Evolutionary conservation across 2,329 filamentous ascomycete genomes (phyloP).

Genomic region (Colletotrichum coccodes): DNA sequence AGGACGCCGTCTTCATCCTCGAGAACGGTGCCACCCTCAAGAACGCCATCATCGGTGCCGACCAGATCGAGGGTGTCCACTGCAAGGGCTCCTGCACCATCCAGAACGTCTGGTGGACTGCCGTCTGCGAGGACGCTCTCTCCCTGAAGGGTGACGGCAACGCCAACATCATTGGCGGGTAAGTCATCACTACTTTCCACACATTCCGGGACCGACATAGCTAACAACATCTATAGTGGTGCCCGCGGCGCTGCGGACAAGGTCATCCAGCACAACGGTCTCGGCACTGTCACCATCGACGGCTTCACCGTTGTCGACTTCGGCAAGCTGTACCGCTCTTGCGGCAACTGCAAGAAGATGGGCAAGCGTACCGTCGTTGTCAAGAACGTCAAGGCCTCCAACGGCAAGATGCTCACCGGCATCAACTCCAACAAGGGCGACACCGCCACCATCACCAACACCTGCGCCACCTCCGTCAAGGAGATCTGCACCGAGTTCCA

Average conservation of each 20-base stretch:
- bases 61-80: slow-evolving; percentile 58
- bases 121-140: slow-evolving; percentile 51
- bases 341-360: slow-evolving; percentile 35
- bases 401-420: slow-evolving; percentile 34
- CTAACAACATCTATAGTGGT: slow-evolving; percentile 16
- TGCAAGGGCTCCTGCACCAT: slow-evolving; percentile 54
- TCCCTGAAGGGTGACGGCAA: slow-evolving; percentile 32
- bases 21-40: slow-evolving; percentile 52
- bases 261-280: slow-evolving; percentile 34
- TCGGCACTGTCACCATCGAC: slow-evolving; percentile 34
- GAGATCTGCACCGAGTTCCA: slow-evolving; percentile 34
- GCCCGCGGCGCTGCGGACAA: slow-evolving; percentile 31
- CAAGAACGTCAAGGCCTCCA: slow-evolving; percentile 35
- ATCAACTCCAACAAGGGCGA: slow-evolving; percentile 36
- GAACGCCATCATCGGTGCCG: slow-evolving; percentile 57
- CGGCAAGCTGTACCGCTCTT: slow-evolving; percentile 35
- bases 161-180: slow-evolving; percentile 30
- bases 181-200: not conserved
- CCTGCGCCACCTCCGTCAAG: slow-evolving; percentile 34
- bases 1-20: slow-evolving; percentile 55
- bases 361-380: slow-evolving; percentile 32
- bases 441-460: slow-evolving; percentile 32
- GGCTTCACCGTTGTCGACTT: slow-evolving; percentile 33
- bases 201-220: rapidly evolving
- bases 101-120: slow-evolving; percentile 60